Evolutionary conservation across 2,329 filamentous ascomycete genomes (phyloP).

Genomic region (Huntiella decipiens): DNA sequence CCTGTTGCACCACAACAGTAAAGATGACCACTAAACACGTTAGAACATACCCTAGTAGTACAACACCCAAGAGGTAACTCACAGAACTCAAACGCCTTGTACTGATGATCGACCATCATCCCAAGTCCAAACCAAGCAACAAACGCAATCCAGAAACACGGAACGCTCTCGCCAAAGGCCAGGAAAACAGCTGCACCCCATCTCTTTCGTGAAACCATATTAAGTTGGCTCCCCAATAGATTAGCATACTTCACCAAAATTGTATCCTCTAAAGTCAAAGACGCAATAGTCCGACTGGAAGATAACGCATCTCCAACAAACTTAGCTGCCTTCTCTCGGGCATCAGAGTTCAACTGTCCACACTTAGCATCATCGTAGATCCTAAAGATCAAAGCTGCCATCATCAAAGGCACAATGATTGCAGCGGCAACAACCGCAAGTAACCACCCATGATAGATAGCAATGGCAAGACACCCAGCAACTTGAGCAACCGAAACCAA

Average conservation of each 20-base stretch:
- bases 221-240: conserved; percentile 7
- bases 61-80: neutral
- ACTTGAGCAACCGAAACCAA: conserved; percentile 17
- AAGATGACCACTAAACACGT: conserved; percentile 11
- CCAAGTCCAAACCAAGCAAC: conserved; percentile 11
- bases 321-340: conserved; percentile 5
- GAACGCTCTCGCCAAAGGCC: conserved; percentile 10
- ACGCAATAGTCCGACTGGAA: conserved; percentile 13
- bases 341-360: conserved; percentile 5
- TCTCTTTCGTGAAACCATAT: conserved; percentile 3
- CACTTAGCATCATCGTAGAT: conserved; percentile 16
- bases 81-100: conserved; percentile 11
- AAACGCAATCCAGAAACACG: conserved; percentile 12
- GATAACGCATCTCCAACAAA: conserved; percentile 10
- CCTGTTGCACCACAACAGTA: conserved; percentile 11
- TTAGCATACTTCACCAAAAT: conserved; percentile 13
- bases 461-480: conserved; percentile 16
- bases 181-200: conserved; percentile 6
- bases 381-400: conserved; percentile 29
- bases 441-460: conserved; percentile 20
- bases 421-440: conserved; percentile 21
- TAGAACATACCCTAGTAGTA: neutral
- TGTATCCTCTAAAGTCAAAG: conserved; percentile 16
- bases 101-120: conserved; percentile 8
- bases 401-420: conserved; percentile 19